A percentile compares a stretch with the other conserved stretches of the same genome.
These are phyloP conservation scores for Yamadazyma conglobata DNA, from an alignment of 1,139 yeast genomes.

Conservation along the genomic window DNA sequence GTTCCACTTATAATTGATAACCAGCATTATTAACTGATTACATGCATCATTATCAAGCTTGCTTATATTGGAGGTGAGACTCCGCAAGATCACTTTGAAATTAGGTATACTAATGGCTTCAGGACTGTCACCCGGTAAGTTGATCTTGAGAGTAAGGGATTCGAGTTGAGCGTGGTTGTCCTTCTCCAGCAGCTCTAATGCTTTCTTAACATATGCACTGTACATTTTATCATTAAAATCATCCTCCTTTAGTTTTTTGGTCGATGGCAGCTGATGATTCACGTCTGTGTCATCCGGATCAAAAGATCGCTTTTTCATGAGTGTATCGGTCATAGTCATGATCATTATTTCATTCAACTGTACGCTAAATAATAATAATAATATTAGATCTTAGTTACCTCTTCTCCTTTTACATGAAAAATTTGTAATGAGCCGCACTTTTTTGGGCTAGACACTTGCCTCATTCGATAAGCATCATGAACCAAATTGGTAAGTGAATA, in stretches of 20 bases:
- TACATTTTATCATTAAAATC: constrained; percentile 50
- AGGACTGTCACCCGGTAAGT: constrained; percentile 26
- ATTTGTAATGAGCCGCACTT: constrained; percentile 14
- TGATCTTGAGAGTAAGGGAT: constrained; percentile 35
- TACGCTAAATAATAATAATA: not conserved
- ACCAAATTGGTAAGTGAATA: too few species aligned
- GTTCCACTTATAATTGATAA: constrained; percentile 56
- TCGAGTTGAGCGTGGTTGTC: constrained; percentile 40
- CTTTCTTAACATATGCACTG: constrained; percentile 60
- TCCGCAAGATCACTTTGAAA: constrained; percentile 33
- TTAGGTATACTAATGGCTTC: constrained; percentile 37
- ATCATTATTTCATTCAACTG: constrained; percentile 15
- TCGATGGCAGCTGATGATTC: constrained; percentile 4
- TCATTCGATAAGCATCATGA: too few species aligned
- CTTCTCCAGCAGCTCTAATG: constrained; percentile 65
- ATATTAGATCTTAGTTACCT: constrained; percentile 4
- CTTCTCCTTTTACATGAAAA: constrained; percentile 11
- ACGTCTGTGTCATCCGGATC: constrained; percentile 2
- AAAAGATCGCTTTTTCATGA: constrained; percentile 23
- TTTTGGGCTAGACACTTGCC: too few species aligned
- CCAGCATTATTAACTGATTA: constrained; percentile 30
- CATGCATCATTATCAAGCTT: constrained; percentile 37
- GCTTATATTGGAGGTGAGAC: constrained; percentile 34
- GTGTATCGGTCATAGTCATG: constrained; percentile 31
- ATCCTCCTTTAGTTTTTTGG: constrained; percentile 11